These are phyloP conservation scores for Citrus maxima DNA, from an alignment of 345 rosid genomes.

Conservation along the genomic window DNA sequence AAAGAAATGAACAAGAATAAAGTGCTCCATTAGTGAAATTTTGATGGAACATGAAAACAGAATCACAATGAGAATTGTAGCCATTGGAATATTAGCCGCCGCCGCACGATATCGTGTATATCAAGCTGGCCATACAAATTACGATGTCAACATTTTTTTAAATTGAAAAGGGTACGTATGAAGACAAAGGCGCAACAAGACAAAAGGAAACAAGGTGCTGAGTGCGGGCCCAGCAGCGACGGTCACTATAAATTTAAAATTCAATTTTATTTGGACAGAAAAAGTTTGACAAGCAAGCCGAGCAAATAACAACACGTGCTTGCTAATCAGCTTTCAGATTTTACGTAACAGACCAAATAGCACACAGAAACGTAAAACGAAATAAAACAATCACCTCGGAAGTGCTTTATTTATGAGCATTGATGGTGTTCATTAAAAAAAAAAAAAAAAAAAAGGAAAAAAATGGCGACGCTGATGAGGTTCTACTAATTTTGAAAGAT, in stretches of 20 bases:
- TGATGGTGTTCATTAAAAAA: too few species aligned
- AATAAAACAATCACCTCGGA: too few species aligned
- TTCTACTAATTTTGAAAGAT: too few species aligned
- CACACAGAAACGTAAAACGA: background rate
- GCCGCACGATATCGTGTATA: background rate
- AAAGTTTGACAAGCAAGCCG: background rate
- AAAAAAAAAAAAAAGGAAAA: too few species aligned
- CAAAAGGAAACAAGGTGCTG: background rate
- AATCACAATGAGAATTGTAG: background rate
- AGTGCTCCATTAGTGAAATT: background rate
- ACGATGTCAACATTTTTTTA: background rate
- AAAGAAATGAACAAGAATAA: background rate
- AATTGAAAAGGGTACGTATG: background rate
- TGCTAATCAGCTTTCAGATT: background rate
- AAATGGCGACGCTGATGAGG: too few species aligned
- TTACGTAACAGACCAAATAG: background rate
- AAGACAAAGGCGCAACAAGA: background rate
- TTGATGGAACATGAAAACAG: background rate
- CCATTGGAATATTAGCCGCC: conserved; percentile 12
- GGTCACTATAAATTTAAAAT: background rate
- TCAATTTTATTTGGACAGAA: background rate
- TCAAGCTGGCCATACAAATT: background rate
- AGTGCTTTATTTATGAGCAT: too few species aligned
- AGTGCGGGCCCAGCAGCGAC: background rate
- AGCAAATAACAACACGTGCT: conserved; percentile 11